These are phyloP conservation scores for Coemansia sp. DNA, from an alignment of 192 early-diverging fungal species.

Conservation along the genomic window DNA sequence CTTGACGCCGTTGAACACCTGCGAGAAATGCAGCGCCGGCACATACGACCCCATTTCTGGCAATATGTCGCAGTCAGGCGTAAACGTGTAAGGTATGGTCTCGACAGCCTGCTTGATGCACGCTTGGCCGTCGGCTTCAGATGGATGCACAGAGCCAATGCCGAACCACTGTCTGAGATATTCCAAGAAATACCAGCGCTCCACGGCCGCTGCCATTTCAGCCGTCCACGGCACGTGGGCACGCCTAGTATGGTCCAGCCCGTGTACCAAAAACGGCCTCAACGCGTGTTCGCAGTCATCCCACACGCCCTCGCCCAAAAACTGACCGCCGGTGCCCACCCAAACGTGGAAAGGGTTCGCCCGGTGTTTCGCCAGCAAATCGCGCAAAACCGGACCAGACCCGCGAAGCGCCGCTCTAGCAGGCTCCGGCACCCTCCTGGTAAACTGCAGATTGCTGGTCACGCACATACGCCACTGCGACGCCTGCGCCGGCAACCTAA, in stretches of 20 bases:
- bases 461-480: slow-evolving; percentile 54
- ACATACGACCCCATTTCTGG: slow-evolving; percentile 77
- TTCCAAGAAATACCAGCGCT: slow-evolving; percentile 68
- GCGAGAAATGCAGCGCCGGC: slow-evolving; percentile 63
- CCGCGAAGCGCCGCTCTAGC: slow-evolving; percentile 33
- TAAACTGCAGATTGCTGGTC: slow-evolving; percentile 48
- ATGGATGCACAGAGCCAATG: slow-evolving; percentile 20
- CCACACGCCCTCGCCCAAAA: slow-evolving; percentile 64
- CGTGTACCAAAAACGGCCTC: slow-evolving; percentile 59
- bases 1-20: slow-evolving; percentile 69
- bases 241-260: slow-evolving; percentile 39
- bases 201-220: slow-evolving; percentile 61
- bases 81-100: slow-evolving; percentile 74
- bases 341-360: slow-evolving; percentile 69
- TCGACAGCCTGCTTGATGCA: slow-evolving; percentile 67
- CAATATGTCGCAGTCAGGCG: slow-evolving; percentile 81
- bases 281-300: slow-evolving; percentile 61
- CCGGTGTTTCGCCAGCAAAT: slow-evolving; percentile 63
- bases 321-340: slow-evolving; percentile 73
- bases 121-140: slow-evolving; percentile 41
- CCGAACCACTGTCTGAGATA: slow-evolving; percentile 61
- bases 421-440: slow-evolving; percentile 29
- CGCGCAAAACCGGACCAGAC: slow-evolving; percentile 49
- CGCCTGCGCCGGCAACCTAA: slow-evolving; percentile 51
- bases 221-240: slow-evolving; percentile 56